These are phyloP conservation scores for Exophiala sp. DNA, from an alignment of 2,329 filamentous ascomycete species.

Conservation along the genomic window DNA sequence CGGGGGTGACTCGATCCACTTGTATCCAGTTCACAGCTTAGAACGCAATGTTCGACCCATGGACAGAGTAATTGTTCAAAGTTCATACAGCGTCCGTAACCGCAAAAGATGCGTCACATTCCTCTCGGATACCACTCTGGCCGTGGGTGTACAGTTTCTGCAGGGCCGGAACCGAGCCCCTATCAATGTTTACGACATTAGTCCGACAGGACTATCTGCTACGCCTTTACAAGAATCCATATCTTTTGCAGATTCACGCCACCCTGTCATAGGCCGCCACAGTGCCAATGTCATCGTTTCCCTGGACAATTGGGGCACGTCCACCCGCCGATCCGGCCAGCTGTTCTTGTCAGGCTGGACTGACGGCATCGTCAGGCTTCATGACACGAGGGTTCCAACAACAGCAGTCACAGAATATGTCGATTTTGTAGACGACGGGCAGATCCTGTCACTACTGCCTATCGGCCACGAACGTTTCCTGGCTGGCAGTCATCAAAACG, in stretches of 20 bases:
- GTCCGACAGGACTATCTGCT: slow-evolving; percentile 40
- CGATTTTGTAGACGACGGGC: slow-evolving; percentile 56
- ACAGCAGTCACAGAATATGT: slow-evolving; percentile 49
- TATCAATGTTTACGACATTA: slow-evolving; percentile 51
- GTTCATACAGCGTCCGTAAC: slow-evolving; percentile 22
- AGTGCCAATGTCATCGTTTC: slow-evolving; percentile 38
- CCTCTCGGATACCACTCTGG: slow-evolving; percentile 48
- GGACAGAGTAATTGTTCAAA: slow-evolving; percentile 32
- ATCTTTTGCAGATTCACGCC: not conserved
- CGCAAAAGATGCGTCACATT: slow-evolving; percentile 53
- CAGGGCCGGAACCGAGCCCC: slow-evolving; percentile 36
- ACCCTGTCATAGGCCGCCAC: slow-evolving; percentile 21
- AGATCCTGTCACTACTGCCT: slow-evolving; percentile 57
- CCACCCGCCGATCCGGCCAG: slow-evolving; percentile 39
- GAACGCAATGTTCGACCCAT: slow-evolving; percentile 37
- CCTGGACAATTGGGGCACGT: slow-evolving; percentile 29
- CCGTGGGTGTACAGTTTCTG: slow-evolving; percentile 47
- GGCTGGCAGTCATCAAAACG: slow-evolving; percentile 55
- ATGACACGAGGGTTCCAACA: slow-evolving; percentile 56
- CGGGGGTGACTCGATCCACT: slow-evolving; percentile 45
- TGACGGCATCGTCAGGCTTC: slow-evolving; percentile 56
- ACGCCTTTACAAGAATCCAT: slow-evolving; percentile 27
- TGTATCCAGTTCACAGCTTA: slow-evolving; percentile 43
- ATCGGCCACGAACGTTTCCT: slow-evolving; percentile 57
- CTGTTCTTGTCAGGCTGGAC: slow-evolving; percentile 60